Base-by-base conservation (phyloP, 2,329 filamentous ascomycete species). In the Aquanectria penicillioides region DNA sequence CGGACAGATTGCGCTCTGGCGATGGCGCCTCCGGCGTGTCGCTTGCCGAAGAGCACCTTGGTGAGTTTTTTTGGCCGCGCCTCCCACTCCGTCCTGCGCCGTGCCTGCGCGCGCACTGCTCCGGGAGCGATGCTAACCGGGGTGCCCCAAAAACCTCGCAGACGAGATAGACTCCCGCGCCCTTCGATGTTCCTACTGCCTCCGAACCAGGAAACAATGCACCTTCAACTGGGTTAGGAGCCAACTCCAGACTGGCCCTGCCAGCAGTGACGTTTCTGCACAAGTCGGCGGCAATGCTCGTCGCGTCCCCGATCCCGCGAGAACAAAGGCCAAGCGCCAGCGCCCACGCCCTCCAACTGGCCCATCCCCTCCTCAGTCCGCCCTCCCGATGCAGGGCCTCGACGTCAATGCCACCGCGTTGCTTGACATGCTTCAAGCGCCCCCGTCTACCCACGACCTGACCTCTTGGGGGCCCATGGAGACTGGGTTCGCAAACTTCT, bases 221-320 rank as follows among this genome's bases (percentile, higher is more conserved):
- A 70, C 68, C 33, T 70, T 70, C 38, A 56, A 70, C 50, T 70
- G 68, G 68, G 68, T 70, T 60, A 63, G 68, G 23, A 65, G 68
- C 47, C 68, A 70, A 47, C 59, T 70, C 18, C 68, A 70, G 55
- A 69, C 68, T 12, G 63, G 68, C 20, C 65, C 68, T 43, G 52
- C 65, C 36, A 63, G 51, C 36, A 48, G 38, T 31, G 63, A 69
- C 23, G 61, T 53, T 33, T 25, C 57, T 31, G 48, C 65, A 10
- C 65, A 68, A 18, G 41, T 56, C 41, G 63, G 63, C 34, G 47
- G 54, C 49, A 58, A 57, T 38, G 36, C 49, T 53, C 68, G 66
- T 34, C 68, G 68, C 18, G 59, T 64, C 10, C 68, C 68, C 23
- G 68, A 70, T 59, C 67, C 69, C 31, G 67, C 61, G 26, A 62